These are phyloP conservation scores for Ramalina peruviana DNA, from an alignment of 495 filamentous ascomycete species.

Conservation along the genomic window DNA sequence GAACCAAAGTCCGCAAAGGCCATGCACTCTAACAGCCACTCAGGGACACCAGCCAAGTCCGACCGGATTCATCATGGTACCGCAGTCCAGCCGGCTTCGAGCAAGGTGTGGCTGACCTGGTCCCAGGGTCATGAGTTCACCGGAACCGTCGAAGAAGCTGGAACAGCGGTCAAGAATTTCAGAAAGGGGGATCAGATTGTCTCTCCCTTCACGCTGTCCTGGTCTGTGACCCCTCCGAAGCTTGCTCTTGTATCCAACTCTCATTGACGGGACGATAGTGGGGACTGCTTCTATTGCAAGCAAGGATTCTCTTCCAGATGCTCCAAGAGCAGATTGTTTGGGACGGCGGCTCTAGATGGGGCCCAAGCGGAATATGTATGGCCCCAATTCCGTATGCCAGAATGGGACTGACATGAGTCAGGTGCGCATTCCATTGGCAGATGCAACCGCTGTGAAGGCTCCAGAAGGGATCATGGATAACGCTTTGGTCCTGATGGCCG, in stretches of 20 bases:
- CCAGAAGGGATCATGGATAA: slow-evolving; percentile 63
- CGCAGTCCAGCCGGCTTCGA: not conserved
- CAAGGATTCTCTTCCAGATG: slow-evolving; percentile 75
- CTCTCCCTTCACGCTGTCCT: slow-evolving; percentile 75
- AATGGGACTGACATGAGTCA: slow-evolving; percentile 8
- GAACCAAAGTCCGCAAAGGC: slow-evolving; percentile 9
- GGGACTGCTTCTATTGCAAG: slow-evolving; percentile 82
- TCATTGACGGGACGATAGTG: slow-evolving; percentile 29
- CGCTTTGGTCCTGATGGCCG: slow-evolving; percentile 76
- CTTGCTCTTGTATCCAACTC: not conserved
- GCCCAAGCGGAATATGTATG: slow-evolving; percentile 74
- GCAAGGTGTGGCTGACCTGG: not conserved
- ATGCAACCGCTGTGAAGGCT: slow-evolving; percentile 66
- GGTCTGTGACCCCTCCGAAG: slow-evolving; percentile 34
- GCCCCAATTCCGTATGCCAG: not conserved
- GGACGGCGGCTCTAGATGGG: slow-evolving; percentile 60
- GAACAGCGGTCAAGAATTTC: slow-evolving; percentile 52
- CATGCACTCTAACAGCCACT: not conserved
- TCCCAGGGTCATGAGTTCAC: slow-evolving; percentile 52
- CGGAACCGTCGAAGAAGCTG: slow-evolving; percentile 56
- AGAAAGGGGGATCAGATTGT: slow-evolving; percentile 67
- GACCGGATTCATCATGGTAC: slow-evolving; percentile 47
- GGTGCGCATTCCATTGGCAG: slow-evolving; percentile 72
- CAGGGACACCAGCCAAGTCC: slow-evolving; percentile 15
- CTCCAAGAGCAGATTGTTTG: slow-evolving; percentile 59